Percentiles rank a stretch among this genome's conserved stretches.
These are phyloP conservation scores for Saturnispora galanensis DNA, from an alignment of 805 yeast species.

Conservation along the genomic window DNA sequence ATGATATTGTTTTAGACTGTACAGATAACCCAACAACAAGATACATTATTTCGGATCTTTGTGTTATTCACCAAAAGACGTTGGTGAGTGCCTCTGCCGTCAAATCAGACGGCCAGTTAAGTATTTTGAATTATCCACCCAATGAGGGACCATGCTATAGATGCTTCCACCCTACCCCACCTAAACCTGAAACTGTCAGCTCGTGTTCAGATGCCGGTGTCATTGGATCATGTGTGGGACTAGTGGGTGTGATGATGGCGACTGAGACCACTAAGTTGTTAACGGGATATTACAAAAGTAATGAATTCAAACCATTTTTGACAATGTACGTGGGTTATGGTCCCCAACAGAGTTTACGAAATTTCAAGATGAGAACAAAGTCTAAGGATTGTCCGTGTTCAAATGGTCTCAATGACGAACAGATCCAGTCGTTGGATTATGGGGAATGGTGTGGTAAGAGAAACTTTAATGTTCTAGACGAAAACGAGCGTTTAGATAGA, in stretches of 20 bases:
- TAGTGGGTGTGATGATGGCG: conserved; percentile 84
- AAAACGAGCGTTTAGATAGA: conserved; percentile 38
- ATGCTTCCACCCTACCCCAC: conserved; percentile 86
- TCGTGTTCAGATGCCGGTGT: conserved; percentile 93
- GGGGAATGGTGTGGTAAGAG: conserved; percentile 62
- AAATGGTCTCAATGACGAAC: conserved; percentile 39
- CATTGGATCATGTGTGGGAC: conserved; percentile 91
- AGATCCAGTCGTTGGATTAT: conserved; percentile 49
- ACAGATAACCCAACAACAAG: conserved; percentile 88
- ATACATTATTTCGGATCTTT: conserved; percentile 77
- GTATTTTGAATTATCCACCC: conserved; percentile 52
- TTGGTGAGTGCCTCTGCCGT: conserved; percentile 89
- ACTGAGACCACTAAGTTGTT: conserved; percentile 73
- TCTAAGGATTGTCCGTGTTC: conserved; percentile 53
- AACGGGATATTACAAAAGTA: conserved; percentile 40
- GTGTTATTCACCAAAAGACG: conserved; percentile 58
- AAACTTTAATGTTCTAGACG: conserved; percentile 35
- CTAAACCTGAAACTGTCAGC: conserved; percentile 71
- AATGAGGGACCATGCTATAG: conserved; percentile 84
- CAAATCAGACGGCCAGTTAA: conserved; percentile 82
- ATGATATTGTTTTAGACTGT: conserved; percentile 81
- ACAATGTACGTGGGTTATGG: conserved; percentile 57
- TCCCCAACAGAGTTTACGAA: conserved; percentile 50
- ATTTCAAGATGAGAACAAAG: conserved; percentile 70
- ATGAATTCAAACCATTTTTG: conserved; percentile 58